Evolutionary conservation across 805 yeast genomes (phyloP).

Genomic region (Cyberlindnera meyerae): DNA sequence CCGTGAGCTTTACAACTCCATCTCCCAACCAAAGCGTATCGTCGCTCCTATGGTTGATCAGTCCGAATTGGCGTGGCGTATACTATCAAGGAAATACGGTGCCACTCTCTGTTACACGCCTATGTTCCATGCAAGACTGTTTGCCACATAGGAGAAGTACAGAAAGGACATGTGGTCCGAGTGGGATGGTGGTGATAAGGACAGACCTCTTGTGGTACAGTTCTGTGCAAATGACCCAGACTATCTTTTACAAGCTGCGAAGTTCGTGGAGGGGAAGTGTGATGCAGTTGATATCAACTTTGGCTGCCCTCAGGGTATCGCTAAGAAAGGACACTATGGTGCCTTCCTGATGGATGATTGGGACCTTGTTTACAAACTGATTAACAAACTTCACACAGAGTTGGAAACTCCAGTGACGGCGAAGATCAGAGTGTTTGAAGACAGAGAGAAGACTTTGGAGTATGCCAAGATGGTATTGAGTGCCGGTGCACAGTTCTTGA

Average conservation of each 20-base stretch:
- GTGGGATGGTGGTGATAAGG: conserved; percentile 68
- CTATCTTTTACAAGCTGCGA: conserved; percentile 74
- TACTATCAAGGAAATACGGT: conserved; percentile 80
- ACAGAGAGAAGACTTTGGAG: conserved; percentile 71
- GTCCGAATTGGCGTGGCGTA: conserved; percentile 92
- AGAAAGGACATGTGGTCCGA: conserved; percentile 68
- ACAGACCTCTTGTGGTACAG: conserved; percentile 88
- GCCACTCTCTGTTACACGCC: conserved; percentile 95
- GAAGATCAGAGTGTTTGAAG: conserved; percentile 85
- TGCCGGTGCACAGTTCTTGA: conserved; percentile 94
- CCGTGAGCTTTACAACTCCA: conserved; percentile 58
- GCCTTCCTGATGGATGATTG: conserved; percentile 97
- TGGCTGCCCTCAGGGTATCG: conserved; percentile 99
- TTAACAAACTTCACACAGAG: conserved; percentile 67
- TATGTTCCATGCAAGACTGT: conserved; percentile 90
- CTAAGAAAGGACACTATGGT: conserved; percentile 91
- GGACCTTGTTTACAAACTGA: conserved; percentile 71
- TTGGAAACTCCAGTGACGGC: conserved; percentile 90
- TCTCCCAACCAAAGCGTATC: conserved; percentile 75
- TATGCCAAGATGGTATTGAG: conserved; percentile 85
- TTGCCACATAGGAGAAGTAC: conserved; percentile 80
- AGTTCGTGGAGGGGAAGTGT: conserved; percentile 71
- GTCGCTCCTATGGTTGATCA: conserved; percentile 99
- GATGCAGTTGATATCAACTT: conserved; percentile 94
- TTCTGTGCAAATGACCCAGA: conserved; percentile 97